phyloP scores from a whole-genome alignment of 2,329 filamentous ascomycete genomes.

The Rhexocercosporidium sp. region DNA sequence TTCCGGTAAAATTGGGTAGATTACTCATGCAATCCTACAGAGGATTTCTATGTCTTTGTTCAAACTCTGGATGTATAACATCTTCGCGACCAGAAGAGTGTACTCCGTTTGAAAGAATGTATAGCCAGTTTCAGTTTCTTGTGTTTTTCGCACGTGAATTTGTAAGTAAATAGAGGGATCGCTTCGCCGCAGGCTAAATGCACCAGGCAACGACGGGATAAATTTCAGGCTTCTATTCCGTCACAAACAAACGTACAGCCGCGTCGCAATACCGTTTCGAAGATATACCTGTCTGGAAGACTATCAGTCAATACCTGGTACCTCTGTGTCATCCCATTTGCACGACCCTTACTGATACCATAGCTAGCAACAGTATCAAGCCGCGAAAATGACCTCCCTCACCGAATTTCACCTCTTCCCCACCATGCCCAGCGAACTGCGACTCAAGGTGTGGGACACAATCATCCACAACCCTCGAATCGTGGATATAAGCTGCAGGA shows the following conservation, averaged over 20 bases:
- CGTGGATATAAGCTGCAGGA: constrained; percentile 31
- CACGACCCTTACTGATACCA: neutral
- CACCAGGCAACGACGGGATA: neutral
- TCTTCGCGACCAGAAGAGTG: too few species aligned
- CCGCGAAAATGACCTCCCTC: constrained; percentile 16
- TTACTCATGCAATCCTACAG: too few species aligned
- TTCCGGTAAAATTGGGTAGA: too few species aligned
- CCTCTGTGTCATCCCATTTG: neutral
- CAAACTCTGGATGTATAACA: too few species aligned
- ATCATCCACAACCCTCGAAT: constrained; percentile 27
- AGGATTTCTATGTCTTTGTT: too few species aligned
- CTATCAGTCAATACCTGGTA: neutral
- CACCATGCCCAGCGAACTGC: constrained; percentile 37
- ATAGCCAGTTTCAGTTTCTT: too few species aligned
- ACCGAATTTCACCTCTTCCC: constrained; percentile 37
- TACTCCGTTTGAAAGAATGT: too few species aligned
- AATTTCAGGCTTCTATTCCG: neutral
- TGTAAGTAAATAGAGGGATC: constrained; percentile 1
- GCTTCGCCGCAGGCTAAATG: neutral
- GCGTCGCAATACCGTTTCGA: neutral
- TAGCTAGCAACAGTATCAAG: neutral
- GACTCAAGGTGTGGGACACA: constrained; percentile 37
- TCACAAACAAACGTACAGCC: neutral
- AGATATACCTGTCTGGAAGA: neutral
- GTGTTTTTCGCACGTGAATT: neutral